Evolutionary conservation across 1,284 basidiomycete species (phyloP).

Genomic region (Microbotryomycetes sp.): DNA sequence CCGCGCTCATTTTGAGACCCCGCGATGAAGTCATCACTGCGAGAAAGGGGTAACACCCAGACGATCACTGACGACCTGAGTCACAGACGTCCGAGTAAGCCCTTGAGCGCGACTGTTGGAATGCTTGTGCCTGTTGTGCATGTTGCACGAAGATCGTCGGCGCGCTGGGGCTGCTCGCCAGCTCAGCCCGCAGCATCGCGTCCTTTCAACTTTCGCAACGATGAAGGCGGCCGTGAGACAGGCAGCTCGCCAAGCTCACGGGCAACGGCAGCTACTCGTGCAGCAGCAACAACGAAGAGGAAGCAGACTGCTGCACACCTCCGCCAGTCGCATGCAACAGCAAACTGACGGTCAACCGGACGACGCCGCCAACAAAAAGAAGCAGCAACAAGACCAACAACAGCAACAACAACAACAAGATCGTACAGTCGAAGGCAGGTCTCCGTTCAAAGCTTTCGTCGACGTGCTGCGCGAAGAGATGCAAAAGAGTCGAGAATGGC

Average conservation of each 20-base stretch:
- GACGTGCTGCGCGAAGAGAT: constrained; percentile 89
- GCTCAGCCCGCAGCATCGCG: too few species aligned
- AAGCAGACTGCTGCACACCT: not conserved
- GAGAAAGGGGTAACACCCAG: too few species aligned
- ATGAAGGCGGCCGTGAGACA: constrained; percentile 12
- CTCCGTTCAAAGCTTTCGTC: constrained; percentile 93
- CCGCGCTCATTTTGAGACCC: too few species aligned
- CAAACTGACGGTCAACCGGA: not conserved
- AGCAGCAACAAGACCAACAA: constrained; percentile 20
- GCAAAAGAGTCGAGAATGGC: constrained; percentile 85
- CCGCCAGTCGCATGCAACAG: constrained; percentile 2
- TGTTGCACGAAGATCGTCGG: too few species aligned
- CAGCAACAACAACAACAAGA: constrained; percentile 26
- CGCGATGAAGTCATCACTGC: too few species aligned
- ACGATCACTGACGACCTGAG: too few species aligned
- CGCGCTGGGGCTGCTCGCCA: too few species aligned
- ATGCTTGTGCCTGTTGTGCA: too few species aligned
- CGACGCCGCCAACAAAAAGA: constrained; percentile 5
- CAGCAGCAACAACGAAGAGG: too few species aligned
- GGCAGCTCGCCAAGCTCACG: constrained; percentile 7
- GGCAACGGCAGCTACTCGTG: not conserved
- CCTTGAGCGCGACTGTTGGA: too few species aligned
- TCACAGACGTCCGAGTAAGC: too few species aligned
- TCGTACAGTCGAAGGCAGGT: constrained; percentile 43
- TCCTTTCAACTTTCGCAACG: too few species aligned